These are phyloP conservation scores for Paramecium pentaurelia DNA, from an alignment of 73 alveolate species.

Conservation along the genomic window DNA sequence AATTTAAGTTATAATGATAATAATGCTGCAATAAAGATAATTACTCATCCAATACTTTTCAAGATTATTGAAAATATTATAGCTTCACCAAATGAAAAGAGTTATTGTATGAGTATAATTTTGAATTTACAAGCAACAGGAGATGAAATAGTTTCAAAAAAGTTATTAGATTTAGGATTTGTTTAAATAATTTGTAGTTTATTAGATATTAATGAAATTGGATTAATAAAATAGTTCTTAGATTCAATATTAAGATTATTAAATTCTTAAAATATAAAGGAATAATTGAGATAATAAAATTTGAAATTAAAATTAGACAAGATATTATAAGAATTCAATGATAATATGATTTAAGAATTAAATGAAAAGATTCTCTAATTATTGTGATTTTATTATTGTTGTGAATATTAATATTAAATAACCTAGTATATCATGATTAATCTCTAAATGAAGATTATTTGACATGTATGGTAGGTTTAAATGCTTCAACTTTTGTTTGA, in stretches of 20 bases:
- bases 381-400: not conserved
- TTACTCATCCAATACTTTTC: not conserved
- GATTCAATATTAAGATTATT: not conserved
- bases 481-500: constrained; percentile 13
- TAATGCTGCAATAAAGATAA: not conserved
- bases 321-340: not conserved
- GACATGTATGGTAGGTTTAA: constrained; percentile 17
- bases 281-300: not conserved
- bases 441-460: constrained; percentile 23
- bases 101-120: not conserved
- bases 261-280: not conserved
- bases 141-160: not conserved
- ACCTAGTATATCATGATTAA: not conserved
- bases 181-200: not conserved
- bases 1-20: not conserved
- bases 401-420: not conserved
- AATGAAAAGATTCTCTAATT: not conserved
- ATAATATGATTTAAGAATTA: not conserved
- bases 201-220: not conserved
- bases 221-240: not conserved
- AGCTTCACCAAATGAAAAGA: not conserved
- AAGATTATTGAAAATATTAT: not conserved
- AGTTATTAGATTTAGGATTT: not conserved
- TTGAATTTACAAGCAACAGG: constrained; percentile 1
- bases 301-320: not conserved